Conservation (phyloP, 2,329 filamentous ascomycete genomes). For the Aureobasidium musti region DNA sequence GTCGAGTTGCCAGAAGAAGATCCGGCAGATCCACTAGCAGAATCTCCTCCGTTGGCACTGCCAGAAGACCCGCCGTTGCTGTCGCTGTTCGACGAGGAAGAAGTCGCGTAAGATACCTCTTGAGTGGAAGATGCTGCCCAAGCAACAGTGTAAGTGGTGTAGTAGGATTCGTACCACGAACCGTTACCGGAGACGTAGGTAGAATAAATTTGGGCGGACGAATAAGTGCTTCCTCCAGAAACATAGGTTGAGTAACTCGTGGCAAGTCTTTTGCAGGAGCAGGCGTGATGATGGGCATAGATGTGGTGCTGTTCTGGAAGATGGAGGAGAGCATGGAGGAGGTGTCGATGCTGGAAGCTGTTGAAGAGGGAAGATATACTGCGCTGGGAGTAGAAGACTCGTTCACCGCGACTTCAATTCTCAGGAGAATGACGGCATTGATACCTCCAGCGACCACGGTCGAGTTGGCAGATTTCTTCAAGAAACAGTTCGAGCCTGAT, state of each 20-base stretch:
- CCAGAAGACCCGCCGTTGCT: slow-evolving; percentile 31
- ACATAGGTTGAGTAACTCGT: slow-evolving; percentile 38
- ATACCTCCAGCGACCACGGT: slow-evolving; percentile 36
- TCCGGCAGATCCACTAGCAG: not conserved
- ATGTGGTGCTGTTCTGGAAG: slow-evolving; percentile 37
- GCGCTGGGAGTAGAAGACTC: slow-evolving; percentile 35
- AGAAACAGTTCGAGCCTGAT: slow-evolving; percentile 39
- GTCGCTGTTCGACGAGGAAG: slow-evolving; percentile 30
- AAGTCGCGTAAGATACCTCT: slow-evolving; percentile 35
- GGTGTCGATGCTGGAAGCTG: slow-evolving; percentile 32
- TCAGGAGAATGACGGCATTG: slow-evolving; percentile 38
- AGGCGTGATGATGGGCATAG: slow-evolving; percentile 39
- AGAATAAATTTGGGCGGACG: slow-evolving; percentile 37
- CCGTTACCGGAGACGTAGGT: slow-evolving; percentile 36
- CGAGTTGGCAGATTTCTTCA: slow-evolving; percentile 37
- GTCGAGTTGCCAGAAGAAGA: slow-evolving; percentile 8
- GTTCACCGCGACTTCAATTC: slow-evolving; percentile 36
- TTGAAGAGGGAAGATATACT: slow-evolving; percentile 33
- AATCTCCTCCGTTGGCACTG: slow-evolving; percentile 26
- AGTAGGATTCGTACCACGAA: slow-evolving; percentile 39
- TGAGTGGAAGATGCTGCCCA: slow-evolving; percentile 38
- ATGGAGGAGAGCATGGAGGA: slow-evolving; percentile 35
- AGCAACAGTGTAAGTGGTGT: slow-evolving; percentile 36
- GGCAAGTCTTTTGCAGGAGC: slow-evolving; percentile 31
- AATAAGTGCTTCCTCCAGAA: slow-evolving; percentile 39